Evolutionary conservation across 2,329 filamentous ascomycete genomes (phyloP).

Genomic region (Pseudogymnoascus sp.): DNA sequence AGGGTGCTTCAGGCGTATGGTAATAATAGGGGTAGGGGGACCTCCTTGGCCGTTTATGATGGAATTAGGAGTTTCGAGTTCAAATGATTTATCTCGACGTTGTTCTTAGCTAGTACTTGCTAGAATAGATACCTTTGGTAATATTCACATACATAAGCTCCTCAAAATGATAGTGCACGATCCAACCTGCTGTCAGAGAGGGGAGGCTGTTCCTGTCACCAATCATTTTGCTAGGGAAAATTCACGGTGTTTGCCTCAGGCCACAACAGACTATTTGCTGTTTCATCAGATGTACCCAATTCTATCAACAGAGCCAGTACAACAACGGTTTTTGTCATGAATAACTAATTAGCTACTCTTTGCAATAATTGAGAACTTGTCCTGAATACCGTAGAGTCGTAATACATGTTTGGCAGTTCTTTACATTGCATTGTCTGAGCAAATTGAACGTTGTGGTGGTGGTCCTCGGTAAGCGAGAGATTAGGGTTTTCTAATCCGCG

Average conservation of each 20-base stretch:
- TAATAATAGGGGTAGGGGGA: not conserved
- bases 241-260: not conserved
- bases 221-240: not conserved
- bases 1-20: constrained; percentile 5
- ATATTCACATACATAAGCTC: not conserved
- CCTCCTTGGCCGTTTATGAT: not conserved
- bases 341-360: not conserved
- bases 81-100: not conserved
- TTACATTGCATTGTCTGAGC: not conserved
- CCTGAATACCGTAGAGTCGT: not conserved
- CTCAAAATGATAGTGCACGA: not conserved
- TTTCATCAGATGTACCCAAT: constrained; percentile 6
- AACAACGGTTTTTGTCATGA: not conserved
- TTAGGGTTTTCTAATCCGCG: constrained; percentile 22
- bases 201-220: not conserved
- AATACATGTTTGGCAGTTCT: not conserved
- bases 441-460: constrained; percentile 13
- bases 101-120: not conserved
- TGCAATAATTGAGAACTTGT: constrained; percentile 1
- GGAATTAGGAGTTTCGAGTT: constrained; percentile 8
- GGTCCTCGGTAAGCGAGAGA: constrained; percentile 23
- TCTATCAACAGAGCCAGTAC: not conserved
- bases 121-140: constrained; percentile 1
- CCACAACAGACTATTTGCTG: not conserved
- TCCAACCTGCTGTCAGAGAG: not conserved